These are phyloP conservation scores for Lithospermum erythrorhizon DNA, from an alignment of 257 asterid genomes.

Conservation along the genomic window DNA sequence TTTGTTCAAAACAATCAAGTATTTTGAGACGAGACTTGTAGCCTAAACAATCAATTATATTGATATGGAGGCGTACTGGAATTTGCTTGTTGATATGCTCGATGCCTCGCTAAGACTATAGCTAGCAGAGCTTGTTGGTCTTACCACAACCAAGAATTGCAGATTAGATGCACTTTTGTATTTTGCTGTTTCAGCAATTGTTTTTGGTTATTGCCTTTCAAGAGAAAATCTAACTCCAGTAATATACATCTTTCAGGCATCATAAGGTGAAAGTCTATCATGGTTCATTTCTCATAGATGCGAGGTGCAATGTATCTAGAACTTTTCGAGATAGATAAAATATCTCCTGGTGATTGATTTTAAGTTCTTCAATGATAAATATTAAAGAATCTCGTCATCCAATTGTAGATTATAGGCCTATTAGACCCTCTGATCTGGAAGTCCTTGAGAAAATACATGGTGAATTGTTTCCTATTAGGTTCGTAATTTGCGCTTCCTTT, in stretches of 20 bases:
- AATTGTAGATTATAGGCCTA: constrained; percentile 55
- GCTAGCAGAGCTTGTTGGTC: too few relatives aligned
- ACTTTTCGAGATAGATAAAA: constrained; percentile 25
- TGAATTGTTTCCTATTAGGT: constrained; percentile 94
- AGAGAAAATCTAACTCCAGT: constrained; percentile 1
- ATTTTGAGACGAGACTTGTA: too few relatives aligned
- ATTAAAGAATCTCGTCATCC: constrained; percentile 44
- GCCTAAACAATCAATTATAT: too few relatives aligned
- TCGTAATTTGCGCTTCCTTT: constrained; percentile 13
- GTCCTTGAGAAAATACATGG: constrained; percentile 74
- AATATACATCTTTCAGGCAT: constrained; percentile 16
- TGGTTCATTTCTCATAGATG: constrained; percentile 51
- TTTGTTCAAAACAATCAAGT: too few relatives aligned
- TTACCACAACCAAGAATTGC: too few relatives aligned
- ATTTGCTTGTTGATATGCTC: not conserved
- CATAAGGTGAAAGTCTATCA: constrained; percentile 38
- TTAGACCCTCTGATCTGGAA: constrained; percentile 58
- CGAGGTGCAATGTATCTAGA: constrained; percentile 22
- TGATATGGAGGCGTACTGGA: too few relatives aligned
- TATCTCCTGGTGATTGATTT: constrained; percentile 51
- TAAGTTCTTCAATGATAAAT: constrained; percentile 47
- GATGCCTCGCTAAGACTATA: not conserved
- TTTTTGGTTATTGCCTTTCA: not conserved
- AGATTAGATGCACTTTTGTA: too few relatives aligned
- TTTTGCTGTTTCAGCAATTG: not conserved